These are phyloP conservation scores for Mycena rosella DNA, from an alignment of 768 basidiomycete genomes.

Conservation along the genomic window DNA sequence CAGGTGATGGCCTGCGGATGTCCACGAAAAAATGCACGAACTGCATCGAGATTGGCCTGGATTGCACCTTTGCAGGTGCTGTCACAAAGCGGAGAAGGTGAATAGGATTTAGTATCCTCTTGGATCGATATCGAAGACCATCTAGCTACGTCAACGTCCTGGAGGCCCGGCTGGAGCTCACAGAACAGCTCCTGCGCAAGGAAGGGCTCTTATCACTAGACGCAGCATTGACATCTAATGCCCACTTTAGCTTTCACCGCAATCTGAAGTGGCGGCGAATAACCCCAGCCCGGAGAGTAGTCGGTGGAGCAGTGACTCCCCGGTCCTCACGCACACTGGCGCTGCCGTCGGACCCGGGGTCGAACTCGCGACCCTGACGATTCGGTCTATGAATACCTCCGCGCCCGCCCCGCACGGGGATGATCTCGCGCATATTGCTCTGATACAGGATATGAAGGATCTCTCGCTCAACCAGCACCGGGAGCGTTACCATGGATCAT, in stretches of 20 bases:
- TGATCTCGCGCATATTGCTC: constrained; percentile 7
- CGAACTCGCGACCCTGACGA: constrained; percentile 13
- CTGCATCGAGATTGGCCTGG: background rate
- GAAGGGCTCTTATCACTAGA: background rate
- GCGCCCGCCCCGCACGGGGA: background rate
- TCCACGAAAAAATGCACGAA: background rate
- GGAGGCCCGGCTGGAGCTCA: background rate
- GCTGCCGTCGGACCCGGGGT: constrained; percentile 7
- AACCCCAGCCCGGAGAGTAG: background rate
- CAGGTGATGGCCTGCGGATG: constrained; percentile 3
- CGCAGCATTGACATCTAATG: background rate
- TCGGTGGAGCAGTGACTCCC: background rate
- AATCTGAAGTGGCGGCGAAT: background rate
- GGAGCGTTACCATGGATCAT: constrained; percentile 16
- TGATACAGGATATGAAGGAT: constrained; percentile 4
- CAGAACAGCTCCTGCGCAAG: background rate
- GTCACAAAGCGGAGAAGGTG: constrained; percentile 2
- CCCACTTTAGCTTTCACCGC: background rate
- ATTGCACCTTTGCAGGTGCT: background rate
- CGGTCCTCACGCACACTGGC: background rate
- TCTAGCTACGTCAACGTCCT: background rate
- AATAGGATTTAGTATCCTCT: background rate
- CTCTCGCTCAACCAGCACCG: background rate
- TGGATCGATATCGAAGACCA: background rate
- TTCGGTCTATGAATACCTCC: constrained; percentile 9